A percentile compares a stretch with the other conserved stretches of the same genome.
Conservation (phyloP, 495 filamentous ascomycete species). For the Lasiosphaeria hispida region DNA sequence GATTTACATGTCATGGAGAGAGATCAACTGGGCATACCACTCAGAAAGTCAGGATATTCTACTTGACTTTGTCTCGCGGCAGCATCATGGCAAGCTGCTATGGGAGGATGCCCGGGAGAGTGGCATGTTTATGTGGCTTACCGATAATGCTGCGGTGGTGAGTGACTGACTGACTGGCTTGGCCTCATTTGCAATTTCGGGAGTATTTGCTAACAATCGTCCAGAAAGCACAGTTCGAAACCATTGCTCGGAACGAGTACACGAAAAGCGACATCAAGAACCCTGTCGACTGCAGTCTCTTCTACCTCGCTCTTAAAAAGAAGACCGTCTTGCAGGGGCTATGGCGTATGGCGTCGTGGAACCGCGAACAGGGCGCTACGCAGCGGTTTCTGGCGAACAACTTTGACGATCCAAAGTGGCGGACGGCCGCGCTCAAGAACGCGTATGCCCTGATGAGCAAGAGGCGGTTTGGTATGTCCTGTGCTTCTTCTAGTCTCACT, state of each 20-base stretch:
- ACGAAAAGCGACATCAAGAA: conserved; percentile 83
- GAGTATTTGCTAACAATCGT: neutral
- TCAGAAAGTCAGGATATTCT: conserved; percentile 91
- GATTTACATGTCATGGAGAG: conserved; percentile 80
- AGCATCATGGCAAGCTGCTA: conserved; percentile 71
- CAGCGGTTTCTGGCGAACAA: conserved; percentile 76
- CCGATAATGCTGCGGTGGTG: conserved; percentile 72
- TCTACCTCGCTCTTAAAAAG: conserved; percentile 87
- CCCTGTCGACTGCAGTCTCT: conserved; percentile 89
- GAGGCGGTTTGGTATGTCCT: conserved; percentile 72
- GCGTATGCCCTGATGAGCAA: conserved; percentile 95
- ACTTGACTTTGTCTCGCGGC: conserved; percentile 77
- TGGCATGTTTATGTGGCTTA: conserved; percentile 95
- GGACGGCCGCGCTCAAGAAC: conserved; percentile 90
- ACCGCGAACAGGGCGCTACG: conserved; percentile 79
- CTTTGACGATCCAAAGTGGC: conserved; percentile 83
- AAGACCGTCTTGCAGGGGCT: conserved; percentile 88
- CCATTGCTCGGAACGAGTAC: conserved; percentile 89
- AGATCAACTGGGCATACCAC: conserved; percentile 93
- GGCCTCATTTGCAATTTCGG: no score
- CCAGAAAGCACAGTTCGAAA: conserved; percentile 78
- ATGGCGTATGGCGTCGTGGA: conserved; percentile 94
- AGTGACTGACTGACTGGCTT: conserved; percentile 26
- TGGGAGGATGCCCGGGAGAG: conserved; percentile 85
- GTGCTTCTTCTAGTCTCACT: no score